Conservation (phyloP, 2,329 filamentous ascomycete species). For the Exophiala aquamarina region DNA sequence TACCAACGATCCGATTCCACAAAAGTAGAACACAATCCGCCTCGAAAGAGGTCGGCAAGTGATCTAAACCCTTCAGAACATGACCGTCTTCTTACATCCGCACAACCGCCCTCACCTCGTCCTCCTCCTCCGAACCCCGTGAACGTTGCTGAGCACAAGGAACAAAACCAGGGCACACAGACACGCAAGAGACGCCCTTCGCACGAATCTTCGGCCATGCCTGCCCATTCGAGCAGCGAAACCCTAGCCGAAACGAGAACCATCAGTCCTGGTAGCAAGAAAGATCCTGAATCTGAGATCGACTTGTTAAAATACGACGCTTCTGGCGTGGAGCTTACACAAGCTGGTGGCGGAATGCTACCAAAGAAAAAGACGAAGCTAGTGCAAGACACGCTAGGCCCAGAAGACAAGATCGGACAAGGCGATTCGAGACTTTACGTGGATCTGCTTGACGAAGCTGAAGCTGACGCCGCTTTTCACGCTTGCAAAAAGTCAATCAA, state of each 20-base stretch:
- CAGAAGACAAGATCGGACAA: constrained; percentile 66
- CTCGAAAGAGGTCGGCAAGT: constrained; percentile 25
- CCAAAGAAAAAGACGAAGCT: constrained; percentile 18
- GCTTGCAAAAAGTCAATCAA: constrained; percentile 59
- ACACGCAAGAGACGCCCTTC: constrained; percentile 15
- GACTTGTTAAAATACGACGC: not conserved
- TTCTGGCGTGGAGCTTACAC: too few species aligned
- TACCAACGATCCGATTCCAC: constrained; percentile 2
- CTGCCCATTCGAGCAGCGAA: constrained; percentile 2
- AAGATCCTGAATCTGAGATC: constrained; percentile 1
- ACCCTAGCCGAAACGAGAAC: not conserved
- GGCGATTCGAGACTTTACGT: constrained; percentile 76
- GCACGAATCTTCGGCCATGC: constrained; percentile 6
- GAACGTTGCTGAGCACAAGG: constrained; percentile 9
- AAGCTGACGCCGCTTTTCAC: constrained; percentile 55
- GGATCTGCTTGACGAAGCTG: constrained; percentile 63
- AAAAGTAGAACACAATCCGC: constrained; percentile 13
- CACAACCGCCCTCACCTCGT: constrained; percentile 12
- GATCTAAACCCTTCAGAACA: constrained; percentile 22
- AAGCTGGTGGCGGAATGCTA: too few species aligned
- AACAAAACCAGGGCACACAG: constrained; percentile 14
- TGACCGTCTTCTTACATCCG: constrained; percentile 7
- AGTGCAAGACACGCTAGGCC: constrained; percentile 26
- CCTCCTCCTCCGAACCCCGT: constrained; percentile 5
- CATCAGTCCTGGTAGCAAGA: not conserved